These are phyloP conservation scores for Trichoderma aggressivum DNA, from an alignment of 2,329 filamentous ascomycete species.

Conservation along the genomic window DNA sequence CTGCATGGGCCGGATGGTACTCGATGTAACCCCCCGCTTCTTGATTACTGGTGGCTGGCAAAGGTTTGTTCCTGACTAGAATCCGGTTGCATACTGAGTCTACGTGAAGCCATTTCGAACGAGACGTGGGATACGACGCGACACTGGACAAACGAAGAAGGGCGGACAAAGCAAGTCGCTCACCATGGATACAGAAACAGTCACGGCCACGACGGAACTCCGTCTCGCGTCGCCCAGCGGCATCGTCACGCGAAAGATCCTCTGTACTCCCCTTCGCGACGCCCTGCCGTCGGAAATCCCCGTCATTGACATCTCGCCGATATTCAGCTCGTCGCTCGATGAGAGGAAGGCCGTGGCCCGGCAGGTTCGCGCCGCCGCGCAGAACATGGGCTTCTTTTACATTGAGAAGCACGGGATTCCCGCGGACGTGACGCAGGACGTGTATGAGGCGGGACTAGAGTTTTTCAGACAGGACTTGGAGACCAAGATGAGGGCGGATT, in stretches of 20 bases:
- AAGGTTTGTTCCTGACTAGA: not conserved
- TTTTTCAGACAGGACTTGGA: constrained; percentile 49
- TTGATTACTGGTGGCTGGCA: not conserved
- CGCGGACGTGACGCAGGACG: constrained; percentile 28
- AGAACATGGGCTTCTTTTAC: constrained; percentile 55
- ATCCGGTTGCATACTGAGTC: not conserved
- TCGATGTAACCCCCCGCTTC: not conserved
- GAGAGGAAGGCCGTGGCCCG: constrained; percentile 40
- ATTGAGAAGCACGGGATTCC: constrained; percentile 49
- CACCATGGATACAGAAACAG: constrained; percentile 15
- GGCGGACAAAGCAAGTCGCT: not conserved
- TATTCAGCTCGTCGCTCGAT: constrained; percentile 35
- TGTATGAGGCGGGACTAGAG: constrained; percentile 33
- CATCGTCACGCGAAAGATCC: constrained; percentile 36
- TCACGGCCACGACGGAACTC: constrained; percentile 28
- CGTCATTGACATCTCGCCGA: constrained; percentile 47
- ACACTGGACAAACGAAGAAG: not conserved
- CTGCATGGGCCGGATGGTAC: not conserved
- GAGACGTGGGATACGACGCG: not conserved
- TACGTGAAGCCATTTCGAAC: not conserved
- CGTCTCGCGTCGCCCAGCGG: constrained; percentile 38
- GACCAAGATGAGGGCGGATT: constrained; percentile 39
- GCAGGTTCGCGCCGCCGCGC: constrained; percentile 43
- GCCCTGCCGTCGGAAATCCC: constrained; percentile 46
- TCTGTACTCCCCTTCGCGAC: constrained; percentile 35